Conservation (phyloP, 78 protist species). For the Pelomyxa schiedti region DNA sequence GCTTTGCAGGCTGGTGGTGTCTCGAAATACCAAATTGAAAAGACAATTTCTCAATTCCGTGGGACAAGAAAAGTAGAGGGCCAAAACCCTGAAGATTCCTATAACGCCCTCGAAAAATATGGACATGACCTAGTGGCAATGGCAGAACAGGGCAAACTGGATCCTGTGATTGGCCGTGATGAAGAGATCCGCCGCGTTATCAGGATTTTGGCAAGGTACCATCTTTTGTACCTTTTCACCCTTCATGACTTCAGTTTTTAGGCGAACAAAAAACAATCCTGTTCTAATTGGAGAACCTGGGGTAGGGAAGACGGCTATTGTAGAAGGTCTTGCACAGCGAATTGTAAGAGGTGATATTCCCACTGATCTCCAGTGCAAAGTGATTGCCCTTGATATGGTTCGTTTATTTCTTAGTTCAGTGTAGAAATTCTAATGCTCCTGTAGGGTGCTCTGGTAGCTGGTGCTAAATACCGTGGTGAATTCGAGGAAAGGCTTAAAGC, state of each 20-base stretch:
- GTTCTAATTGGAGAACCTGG: slow-evolving; percentile 97
- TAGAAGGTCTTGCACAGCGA: slow-evolving; percentile 97
- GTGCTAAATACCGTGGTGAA: slow-evolving; percentile 96
- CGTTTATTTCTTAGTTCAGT: too few species aligned
- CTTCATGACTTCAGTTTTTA: too few species aligned
- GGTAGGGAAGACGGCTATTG: slow-evolving; percentile 93
- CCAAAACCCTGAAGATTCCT: slow-evolving; percentile 42
- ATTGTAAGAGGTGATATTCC: slow-evolving; percentile 95
- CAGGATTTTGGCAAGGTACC: slow-evolving; percentile 41
- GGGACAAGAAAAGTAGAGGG: not conserved
- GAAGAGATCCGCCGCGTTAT: slow-evolving; percentile 91
- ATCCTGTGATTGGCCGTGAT: slow-evolving; percentile 97
- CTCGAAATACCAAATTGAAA: not conserved
- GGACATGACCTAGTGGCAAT: slow-evolving; percentile 59
- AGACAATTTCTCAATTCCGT: not conserved
- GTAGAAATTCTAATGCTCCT: too few species aligned
- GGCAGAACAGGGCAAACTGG: slow-evolving; percentile 89
- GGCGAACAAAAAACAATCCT: slow-evolving; percentile 96
- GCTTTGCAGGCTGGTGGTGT: not conserved
- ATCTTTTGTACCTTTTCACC: too few species aligned
- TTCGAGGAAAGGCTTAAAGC: slow-evolving; percentile 96
- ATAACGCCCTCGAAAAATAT: slow-evolving; percentile 72
- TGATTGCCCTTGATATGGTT: slow-evolving; percentile 90
- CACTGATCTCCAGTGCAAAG: slow-evolving; percentile 50
- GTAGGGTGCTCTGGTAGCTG: slow-evolving; percentile 96